These are phyloP conservation scores for Solanum hybrid DNA, from an alignment of 305 asterid species.

Conservation along the genomic window DNA sequence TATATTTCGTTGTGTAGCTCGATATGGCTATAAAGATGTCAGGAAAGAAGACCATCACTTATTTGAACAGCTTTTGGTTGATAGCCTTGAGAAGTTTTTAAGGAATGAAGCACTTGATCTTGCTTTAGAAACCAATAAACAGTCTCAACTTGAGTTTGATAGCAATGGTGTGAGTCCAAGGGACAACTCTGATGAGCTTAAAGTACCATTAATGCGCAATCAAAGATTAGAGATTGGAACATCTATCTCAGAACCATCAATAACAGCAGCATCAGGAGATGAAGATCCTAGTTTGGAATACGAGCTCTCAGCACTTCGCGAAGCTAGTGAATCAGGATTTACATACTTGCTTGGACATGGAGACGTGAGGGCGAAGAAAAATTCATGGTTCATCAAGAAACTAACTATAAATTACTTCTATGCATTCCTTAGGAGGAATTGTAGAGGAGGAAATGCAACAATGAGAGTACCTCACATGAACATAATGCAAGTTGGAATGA, in stretches of 20 bases:
- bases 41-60: slow-evolving; percentile 80
- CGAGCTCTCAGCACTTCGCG: slow-evolving; percentile 67
- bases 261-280: slow-evolving; percentile 39
- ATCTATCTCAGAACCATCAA: slow-evolving; percentile 34
- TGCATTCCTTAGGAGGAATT: slow-evolving; percentile 76
- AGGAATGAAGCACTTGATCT: slow-evolving; percentile 71
- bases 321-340: slow-evolving; percentile 73
- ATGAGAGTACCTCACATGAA: slow-evolving; percentile 86
- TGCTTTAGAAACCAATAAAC: slow-evolving; percentile 36
- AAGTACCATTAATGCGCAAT: slow-evolving; percentile 46
- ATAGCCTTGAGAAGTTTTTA: slow-evolving; percentile 64
- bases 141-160: not conserved
- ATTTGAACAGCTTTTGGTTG: slow-evolving; percentile 73
- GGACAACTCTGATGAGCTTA: slow-evolving; percentile 39
- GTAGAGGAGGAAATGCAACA: slow-evolving; percentile 91
- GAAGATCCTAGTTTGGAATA: slow-evolving; percentile 79
- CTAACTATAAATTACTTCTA: slow-evolving; percentile 72
- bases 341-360: slow-evolving; percentile 84
- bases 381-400: slow-evolving; percentile 69
- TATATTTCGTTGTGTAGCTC: slow-evolving; percentile 84
- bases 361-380: slow-evolving; percentile 73
- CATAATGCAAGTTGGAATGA: slow-evolving; percentile 74
- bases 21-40: slow-evolving; percentile 89
- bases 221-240: slow-evolving; percentile 18
- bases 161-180: slow-evolving; percentile 20